Evolutionary conservation across 805 yeast species (phyloP).

Genomic region (Cyberlindnera euphorbiiphila): DNA sequence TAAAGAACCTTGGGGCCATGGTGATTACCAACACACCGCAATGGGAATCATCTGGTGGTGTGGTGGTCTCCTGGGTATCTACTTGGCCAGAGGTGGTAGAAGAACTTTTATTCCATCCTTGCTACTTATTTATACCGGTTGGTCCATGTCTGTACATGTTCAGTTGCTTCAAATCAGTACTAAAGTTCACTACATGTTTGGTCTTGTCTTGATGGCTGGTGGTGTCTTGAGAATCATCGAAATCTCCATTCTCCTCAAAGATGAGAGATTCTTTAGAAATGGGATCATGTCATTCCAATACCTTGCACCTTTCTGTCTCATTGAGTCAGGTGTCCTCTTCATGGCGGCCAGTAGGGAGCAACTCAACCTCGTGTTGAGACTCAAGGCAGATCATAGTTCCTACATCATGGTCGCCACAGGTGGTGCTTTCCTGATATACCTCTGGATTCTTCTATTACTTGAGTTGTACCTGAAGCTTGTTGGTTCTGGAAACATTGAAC

Average conservation of each 20-base stretch:
- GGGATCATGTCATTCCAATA: constrained; percentile 72
- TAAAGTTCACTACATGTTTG: constrained; percentile 84
- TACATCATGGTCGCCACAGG: constrained; percentile 69
- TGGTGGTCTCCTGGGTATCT: constrained; percentile 84
- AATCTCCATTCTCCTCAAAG: constrained; percentile 70
- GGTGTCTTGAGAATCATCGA: constrained; percentile 77
- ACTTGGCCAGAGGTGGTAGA: constrained; percentile 60
- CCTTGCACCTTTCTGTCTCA: constrained; percentile 76
- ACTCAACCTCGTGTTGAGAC: constrained; percentile 58
- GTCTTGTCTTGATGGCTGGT: constrained; percentile 71
- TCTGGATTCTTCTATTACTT: constrained; percentile 62
- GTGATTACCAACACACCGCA: constrained; percentile 91
- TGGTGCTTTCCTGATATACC: constrained; percentile 66
- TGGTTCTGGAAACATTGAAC: constrained; percentile 6
- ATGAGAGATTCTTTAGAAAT: constrained; percentile 43
- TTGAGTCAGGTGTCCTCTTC: constrained; percentile 75
- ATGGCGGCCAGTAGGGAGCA: constrained; percentile 96
- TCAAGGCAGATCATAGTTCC: constrained; percentile 82
- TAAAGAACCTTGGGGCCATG: constrained; percentile 79
- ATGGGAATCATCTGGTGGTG: constrained; percentile 98
- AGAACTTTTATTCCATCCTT: constrained; percentile 79
- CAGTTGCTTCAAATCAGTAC: constrained; percentile 78
- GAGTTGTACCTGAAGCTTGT: constrained; percentile 51
- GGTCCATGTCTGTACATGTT: constrained; percentile 88
- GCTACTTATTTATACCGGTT: constrained; percentile 83